These are phyloP conservation scores for Xenoacremonium recifei DNA, from an alignment of 2,329 filamentous ascomycete species.

Conservation along the genomic window DNA sequence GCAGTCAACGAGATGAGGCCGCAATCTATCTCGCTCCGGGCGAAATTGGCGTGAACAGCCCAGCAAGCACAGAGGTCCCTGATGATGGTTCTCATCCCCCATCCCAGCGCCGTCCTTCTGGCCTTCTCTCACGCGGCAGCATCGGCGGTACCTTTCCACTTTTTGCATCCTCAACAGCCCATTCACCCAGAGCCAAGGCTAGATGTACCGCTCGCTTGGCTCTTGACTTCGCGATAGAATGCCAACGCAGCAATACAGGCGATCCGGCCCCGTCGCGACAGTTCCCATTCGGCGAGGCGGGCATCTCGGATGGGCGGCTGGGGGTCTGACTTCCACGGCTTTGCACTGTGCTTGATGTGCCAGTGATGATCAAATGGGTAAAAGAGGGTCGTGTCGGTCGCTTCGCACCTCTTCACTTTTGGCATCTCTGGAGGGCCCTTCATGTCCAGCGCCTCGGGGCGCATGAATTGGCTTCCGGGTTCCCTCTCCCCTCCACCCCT, in stretches of 20 bases:
- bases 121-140: too few relatives aligned
- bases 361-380: neutral
- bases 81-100: too few relatives aligned
- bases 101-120: too few relatives aligned
- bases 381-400: neutral
- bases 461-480: conserved; percentile 23
- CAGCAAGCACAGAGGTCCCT: too few relatives aligned
- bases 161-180: neutral
- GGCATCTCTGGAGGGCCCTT: conserved; percentile 4
- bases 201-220: too few relatives aligned
- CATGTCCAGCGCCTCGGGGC: conserved; percentile 18
- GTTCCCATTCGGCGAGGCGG: neutral
- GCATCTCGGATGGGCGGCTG: neutral
- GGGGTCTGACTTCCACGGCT: neutral
- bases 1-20: neutral
- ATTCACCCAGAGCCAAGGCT: too few relatives aligned
- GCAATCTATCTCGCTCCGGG: neutral
- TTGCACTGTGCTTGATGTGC: neutral
- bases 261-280: neutral
- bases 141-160: neutral
- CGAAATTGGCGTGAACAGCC: too few relatives aligned
- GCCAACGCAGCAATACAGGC: neutral
- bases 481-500: conserved; percentile 20
- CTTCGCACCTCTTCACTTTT: neutral
- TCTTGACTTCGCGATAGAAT: neutral